Conservation (phyloP, 305 asterid species). For the Euphrasia arctica region DNA sequence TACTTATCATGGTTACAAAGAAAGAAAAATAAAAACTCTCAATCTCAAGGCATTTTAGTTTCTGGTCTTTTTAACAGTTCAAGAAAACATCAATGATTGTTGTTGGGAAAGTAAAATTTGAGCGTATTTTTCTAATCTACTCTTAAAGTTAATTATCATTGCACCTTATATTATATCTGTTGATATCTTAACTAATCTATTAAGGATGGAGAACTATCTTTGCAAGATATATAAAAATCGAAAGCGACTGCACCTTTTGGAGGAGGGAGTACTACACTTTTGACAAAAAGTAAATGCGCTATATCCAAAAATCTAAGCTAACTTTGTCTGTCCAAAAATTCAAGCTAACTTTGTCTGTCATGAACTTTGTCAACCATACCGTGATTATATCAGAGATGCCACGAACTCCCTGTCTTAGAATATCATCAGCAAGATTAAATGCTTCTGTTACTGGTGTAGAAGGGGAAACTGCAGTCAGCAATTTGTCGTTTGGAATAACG, state of each 20-base stretch:
- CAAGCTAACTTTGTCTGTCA: conserved; percentile 19
- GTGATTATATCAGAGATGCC: conserved; percentile 97
- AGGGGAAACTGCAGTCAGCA: conserved; percentile 90
- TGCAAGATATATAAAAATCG: too few species aligned
- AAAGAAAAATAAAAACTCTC: neutral
- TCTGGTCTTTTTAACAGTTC: neutral
- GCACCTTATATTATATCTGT: too few species aligned
- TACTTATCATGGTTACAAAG: neutral
- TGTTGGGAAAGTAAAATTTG: neutral
- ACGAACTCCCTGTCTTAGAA: conserved; percentile 98
- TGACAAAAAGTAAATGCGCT: neutral
- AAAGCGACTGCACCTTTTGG: too few species aligned
- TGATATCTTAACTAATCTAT: too few species aligned
- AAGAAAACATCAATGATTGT: neutral
- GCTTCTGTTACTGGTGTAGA: conserved; percentile 98
- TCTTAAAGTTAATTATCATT: too few species aligned
- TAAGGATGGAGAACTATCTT: too few species aligned
- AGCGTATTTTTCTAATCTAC: too few species aligned
- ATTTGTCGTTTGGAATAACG: conserved; percentile 95
- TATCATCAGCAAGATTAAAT: conserved; percentile 98
- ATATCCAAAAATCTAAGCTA: neutral
- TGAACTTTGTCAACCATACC: conserved; percentile 42
- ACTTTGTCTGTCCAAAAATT: too few species aligned
- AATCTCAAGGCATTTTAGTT: neutral
- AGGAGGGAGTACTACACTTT: neutral